Evolutionary conservation across 306 rosid genomes (phyloP), one percentile per base, ranked within the genome.

Genomic region (Fragaria iinumae): DNA sequence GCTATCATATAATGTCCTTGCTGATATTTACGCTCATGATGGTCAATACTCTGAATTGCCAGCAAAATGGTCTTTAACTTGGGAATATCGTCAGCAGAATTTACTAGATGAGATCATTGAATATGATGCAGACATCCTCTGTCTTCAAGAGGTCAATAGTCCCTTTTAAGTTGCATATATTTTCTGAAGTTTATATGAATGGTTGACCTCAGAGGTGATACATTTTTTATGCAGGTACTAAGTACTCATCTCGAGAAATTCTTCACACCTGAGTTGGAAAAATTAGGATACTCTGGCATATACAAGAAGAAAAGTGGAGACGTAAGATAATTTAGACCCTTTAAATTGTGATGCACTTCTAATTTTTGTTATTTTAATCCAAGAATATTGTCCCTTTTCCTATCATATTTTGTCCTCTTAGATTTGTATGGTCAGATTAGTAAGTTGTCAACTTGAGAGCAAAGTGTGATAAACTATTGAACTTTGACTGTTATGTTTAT

Each of bases 101-200:
- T 59, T 86, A 75, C 79, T 86, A 0, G 4, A 63, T 4, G 87
- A 83, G 74, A 86, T 86, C 49, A 44, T 77, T 38, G 34, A 55
- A 18, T 86, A 83, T 29, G 56, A 72, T 34, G 81, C 87, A 14
- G 85, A 77, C 73, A 86, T 86, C 60, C 66, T 86, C 38, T 83
- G 85, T 80, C 85, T 86, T 39, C 87, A 83, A 53, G 89, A 86
- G 89, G 87, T 83, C 27, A 36, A 43, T 71, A 65, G 6, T 36
- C 32, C 29, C 23, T 67, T 41, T 38, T 66, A 20, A 34, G 11
- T 13, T 12, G 3, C 29, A 25, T 25, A 41, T 29, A 6, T 29
- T 39, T 67, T 60, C 63, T 21, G 27, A 62, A 76, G 47, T 4
- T 14, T 39, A 62, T 21, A 17, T 29, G 47, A 50, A 66, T 44